Percentiles rank a stretch among this genome's conserved stretches.
Conservation (phyloP, 164 flowering plant species). For the Vitis amurensis region DNA sequence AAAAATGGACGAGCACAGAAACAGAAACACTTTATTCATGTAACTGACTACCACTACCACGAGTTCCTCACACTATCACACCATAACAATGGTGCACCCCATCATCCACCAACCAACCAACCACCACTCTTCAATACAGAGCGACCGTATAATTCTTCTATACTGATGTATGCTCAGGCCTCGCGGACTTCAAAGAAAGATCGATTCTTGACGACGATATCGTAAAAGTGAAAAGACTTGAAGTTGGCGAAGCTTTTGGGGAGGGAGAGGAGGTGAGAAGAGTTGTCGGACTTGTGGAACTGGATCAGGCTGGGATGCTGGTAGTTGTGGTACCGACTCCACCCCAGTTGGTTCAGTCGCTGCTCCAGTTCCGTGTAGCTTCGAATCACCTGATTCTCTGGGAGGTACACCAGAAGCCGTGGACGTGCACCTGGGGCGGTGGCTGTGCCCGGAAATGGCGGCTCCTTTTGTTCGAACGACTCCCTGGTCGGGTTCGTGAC, state of each 20-base stretch:
- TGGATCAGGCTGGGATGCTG: constrained; percentile 34
- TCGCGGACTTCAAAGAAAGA: constrained; percentile 58
- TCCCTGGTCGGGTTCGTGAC: constrained; percentile 49
- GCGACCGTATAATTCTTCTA: no score
- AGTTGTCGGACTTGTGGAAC: constrained; percentile 39
- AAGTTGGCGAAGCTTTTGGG: constrained; percentile 40
- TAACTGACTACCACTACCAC: no score
- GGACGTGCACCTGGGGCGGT: constrained; percentile 63
- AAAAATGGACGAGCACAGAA: no score
- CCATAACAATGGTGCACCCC: no score
- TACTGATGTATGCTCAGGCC: neutral
- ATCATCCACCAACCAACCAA: no score
- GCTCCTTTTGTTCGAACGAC: constrained; percentile 43
- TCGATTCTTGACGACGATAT: constrained; percentile 63
- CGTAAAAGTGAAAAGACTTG: constrained; percentile 52
- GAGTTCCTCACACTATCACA: no score
- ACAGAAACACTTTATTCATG: neutral
- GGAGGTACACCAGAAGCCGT: constrained; percentile 44
- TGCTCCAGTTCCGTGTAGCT: constrained; percentile 47
- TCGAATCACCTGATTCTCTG: constrained; percentile 40
- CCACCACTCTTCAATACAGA: no score
- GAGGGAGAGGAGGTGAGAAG: constrained; percentile 44
- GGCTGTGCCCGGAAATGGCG: constrained; percentile 39
- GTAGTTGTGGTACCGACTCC: constrained; percentile 36
- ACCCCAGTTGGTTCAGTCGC: constrained; percentile 44